phyloP scores from a whole-genome alignment of 441 rosid genomes.

The Gossypium trilobum region DNA sequence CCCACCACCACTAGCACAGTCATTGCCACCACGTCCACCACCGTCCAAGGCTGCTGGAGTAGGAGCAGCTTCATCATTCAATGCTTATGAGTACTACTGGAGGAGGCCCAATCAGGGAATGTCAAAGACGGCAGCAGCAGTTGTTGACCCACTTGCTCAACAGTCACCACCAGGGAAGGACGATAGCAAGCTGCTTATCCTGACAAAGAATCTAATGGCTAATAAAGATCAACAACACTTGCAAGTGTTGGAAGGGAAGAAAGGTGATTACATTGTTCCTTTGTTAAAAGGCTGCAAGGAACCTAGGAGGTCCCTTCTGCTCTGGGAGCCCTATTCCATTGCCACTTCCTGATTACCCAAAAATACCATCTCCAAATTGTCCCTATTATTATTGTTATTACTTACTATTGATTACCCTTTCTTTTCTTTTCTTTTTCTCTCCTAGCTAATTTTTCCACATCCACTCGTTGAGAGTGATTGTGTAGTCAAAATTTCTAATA shows the following conservation, averaged over 20 bases:
- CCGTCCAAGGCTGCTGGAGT: conserved; percentile 17
- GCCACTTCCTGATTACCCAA: conserved; percentile 46
- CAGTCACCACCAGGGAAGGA: background rate
- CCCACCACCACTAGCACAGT: conserved; percentile 34
- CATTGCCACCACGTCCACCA: conserved; percentile 50
- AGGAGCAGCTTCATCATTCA: conserved; percentile 28
- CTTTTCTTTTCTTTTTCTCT: conserved; percentile 13
- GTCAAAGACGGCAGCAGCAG: background rate
- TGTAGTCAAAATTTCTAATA: conserved; percentile 28
- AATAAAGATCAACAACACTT: conserved; percentile 22
- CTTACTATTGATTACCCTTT: background rate
- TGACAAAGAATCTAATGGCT: conserved; percentile 18
- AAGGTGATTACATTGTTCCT: conserved; percentile 24
- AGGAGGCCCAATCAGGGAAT: conserved; percentile 34
- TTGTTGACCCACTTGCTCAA: conserved; percentile 11
- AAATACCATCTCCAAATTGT: background rate
- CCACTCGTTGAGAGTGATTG: conserved; percentile 20
- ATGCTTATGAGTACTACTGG: conserved; percentile 58
- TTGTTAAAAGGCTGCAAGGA: conserved; percentile 57
- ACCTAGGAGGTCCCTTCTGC: conserved; percentile 50
- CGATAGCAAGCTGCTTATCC: background rate
- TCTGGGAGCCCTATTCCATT: conserved; percentile 55
- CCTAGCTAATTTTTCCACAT: conserved; percentile 22
- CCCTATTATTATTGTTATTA: conserved; percentile 1
- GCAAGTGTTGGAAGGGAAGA: background rate